Evolutionary conservation across 164 flowering plant species (phyloP).

Genomic region (Umbilicus rupestris): DNA sequence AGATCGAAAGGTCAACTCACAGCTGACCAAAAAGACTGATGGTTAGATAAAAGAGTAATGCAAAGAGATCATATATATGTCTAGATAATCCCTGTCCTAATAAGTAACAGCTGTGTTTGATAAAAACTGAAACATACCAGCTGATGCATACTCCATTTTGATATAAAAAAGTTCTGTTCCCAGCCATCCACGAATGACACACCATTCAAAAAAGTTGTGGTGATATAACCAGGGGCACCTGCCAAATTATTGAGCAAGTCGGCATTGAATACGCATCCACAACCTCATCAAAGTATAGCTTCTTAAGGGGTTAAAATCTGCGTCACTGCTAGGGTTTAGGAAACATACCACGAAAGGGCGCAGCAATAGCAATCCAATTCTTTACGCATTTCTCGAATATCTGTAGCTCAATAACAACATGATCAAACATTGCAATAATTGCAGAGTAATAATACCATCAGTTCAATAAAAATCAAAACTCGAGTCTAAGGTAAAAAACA

Average conservation of each 20-base stretch:
- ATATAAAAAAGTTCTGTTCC: constrained; percentile 88
- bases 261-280: not conserved
- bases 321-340: not conserved
- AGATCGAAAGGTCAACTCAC: not conserved
- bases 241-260: constrained; percentile 1
- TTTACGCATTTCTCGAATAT: constrained; percentile 92
- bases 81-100: too few species aligned
- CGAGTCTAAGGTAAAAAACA: not conserved
- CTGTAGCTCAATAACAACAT: constrained; percentile 25
- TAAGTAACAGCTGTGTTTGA: too few species aligned
- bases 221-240: constrained; percentile 98
- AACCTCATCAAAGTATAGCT: not conserved
- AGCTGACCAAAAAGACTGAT: not conserved
- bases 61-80: not conserved
- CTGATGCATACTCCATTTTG: constrained; percentile 99
- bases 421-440: not conserved
- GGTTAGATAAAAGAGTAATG: not conserved
- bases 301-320: not conserved
- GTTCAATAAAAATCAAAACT: too few species aligned
- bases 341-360: constrained; percentile 78
- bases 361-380: constrained; percentile 96
- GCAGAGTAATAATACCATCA: too few species aligned
- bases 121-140: constrained; percentile 45
- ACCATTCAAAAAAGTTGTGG: constrained; percentile 75
- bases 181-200: constrained; percentile 94